phyloP scores from a whole-genome alignment of 257 asterid species.

The Plantago major region DNA sequence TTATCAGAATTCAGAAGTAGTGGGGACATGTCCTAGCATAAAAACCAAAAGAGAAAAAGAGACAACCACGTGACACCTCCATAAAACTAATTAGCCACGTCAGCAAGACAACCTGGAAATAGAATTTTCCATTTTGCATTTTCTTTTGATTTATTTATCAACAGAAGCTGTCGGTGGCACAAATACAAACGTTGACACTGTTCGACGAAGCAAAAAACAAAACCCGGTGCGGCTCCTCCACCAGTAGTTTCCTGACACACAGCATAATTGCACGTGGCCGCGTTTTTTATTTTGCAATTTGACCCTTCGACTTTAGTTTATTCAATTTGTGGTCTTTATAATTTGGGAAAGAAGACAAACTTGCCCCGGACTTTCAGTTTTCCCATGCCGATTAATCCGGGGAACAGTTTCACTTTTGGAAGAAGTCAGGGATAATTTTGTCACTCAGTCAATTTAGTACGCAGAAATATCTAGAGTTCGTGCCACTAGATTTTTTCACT shows the following conservation, averaged over 20 bases:
- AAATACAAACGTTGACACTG: constrained; percentile 5
- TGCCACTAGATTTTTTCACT: background rate
- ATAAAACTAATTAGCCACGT: constrained; percentile 20
- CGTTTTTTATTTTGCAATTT: constrained; percentile 16
- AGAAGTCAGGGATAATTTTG: constrained; percentile 24
- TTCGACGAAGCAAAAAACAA: background rate
- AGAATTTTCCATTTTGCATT: background rate
- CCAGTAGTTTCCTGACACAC: constrained; percentile 19
- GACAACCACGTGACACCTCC: constrained; percentile 26
- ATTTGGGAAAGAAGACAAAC: constrained; percentile 30
- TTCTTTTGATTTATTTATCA: background rate
- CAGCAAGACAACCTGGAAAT: constrained; percentile 28
- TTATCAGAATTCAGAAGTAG: too few relatives aligned
- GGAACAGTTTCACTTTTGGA: constrained; percentile 2
- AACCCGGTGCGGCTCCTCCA: constrained; percentile 30
- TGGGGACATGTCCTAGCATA: constrained; percentile 17
- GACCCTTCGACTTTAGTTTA: constrained; percentile 12
- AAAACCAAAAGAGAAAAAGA: constrained; percentile 22
- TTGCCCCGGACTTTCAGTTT: constrained; percentile 28
- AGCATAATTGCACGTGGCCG: constrained; percentile 30
- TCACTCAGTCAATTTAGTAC: constrained; percentile 19
- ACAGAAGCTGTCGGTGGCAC: constrained; percentile 20
- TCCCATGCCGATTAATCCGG: constrained; percentile 31
- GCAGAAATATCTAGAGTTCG: background rate
- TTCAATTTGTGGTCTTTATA: too few relatives aligned